Percentiles rank a stretch among this genome's conserved stretches.
phyloP scores from a whole-genome alignment of 2,329 filamentous ascomycete genomes.

The Arthroderma sp. region DNA sequence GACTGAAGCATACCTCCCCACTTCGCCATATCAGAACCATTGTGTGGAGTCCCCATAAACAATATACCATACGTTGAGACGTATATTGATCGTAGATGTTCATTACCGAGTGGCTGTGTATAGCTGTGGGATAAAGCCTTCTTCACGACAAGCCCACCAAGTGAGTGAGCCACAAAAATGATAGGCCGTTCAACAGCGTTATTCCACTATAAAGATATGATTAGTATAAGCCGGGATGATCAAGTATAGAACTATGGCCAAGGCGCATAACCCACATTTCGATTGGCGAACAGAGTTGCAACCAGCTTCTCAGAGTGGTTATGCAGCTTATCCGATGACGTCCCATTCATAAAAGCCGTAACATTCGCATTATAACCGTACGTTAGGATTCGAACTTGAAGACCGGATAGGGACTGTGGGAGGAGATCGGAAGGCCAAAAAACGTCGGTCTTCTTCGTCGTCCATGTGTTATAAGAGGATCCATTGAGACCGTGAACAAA shows the following conservation, averaged over 20 bases:
- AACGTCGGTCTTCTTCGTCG: slow-evolving; percentile 32
- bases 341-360: slow-evolving; percentile 37
- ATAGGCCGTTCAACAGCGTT: slow-evolving; percentile 50
- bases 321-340: slow-evolving; percentile 53
- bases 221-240: not conserved
- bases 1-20: slow-evolving; percentile 56
- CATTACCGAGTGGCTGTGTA: slow-evolving; percentile 31
- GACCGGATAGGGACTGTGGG: slow-evolving; percentile 43
- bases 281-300: slow-evolving; percentile 48
- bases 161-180: slow-evolving; percentile 62
- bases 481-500: slow-evolving; percentile 61
- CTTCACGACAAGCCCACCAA: slow-evolving; percentile 62
- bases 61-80: slow-evolving; percentile 64
- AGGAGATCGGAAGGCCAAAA: slow-evolving; percentile 61
- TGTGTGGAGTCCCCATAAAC: slow-evolving; percentile 66
- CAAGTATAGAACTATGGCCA: not conserved
- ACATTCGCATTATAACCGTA: slow-evolving; percentile 65
- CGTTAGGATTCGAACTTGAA: slow-evolving; percentile 51
- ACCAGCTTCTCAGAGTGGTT: slow-evolving; percentile 60
- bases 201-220: slow-evolving; percentile 19
- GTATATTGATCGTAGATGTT: slow-evolving; percentile 52
- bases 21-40: slow-evolving; percentile 53
- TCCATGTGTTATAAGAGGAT: slow-evolving; percentile 51
- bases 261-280: slow-evolving; percentile 32
- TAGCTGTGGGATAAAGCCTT: slow-evolving; percentile 48